A percentile compares a stretch with the other conserved stretches of the same genome.
Conservation (phyloP, 2,329 filamentous ascomycete species). For the Alternaria novae-zelandiae region DNA sequence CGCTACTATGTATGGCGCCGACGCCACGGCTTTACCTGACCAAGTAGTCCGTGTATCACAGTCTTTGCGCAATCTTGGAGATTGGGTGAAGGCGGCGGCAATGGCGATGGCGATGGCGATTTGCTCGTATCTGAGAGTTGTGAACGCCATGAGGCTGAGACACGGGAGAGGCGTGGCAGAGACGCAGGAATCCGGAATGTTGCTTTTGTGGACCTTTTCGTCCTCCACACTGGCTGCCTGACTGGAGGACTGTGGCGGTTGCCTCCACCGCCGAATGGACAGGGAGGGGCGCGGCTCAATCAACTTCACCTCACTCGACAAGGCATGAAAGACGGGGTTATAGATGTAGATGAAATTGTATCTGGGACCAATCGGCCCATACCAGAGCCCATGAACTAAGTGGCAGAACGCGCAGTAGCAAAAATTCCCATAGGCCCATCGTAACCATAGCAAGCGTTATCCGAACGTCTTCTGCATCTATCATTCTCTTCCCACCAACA, state of each 20-base stretch:
- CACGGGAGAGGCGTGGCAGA: background rate
- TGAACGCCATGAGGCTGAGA: background rate
- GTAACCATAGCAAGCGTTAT: slow-evolving; percentile 1
- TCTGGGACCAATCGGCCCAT: background rate
- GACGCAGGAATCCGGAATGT: background rate
- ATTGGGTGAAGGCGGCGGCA: background rate
- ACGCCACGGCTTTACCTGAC: background rate
- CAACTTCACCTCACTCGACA: background rate
- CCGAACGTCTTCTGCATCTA: slow-evolving; percentile 5
- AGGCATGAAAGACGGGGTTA: background rate
- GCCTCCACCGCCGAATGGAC: background rate
- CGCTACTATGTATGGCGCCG: background rate
- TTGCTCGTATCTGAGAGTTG: accelerated
- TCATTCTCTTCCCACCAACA: slow-evolving; percentile 4
- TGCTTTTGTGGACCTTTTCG: background rate
- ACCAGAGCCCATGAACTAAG: background rate
- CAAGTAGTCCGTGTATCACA: background rate
- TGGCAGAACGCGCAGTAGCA: background rate
- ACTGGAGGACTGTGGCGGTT: background rate
- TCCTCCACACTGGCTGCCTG: background rate
- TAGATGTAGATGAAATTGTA: slow-evolving; percentile 4
- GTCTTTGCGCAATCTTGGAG: background rate
- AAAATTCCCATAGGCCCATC: background rate
- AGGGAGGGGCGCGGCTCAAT: background rate
- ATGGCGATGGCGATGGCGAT: background rate